phyloP scores from a whole-genome alignment of 257 asterid genomes.

The Euphrasia confusa region DNA sequence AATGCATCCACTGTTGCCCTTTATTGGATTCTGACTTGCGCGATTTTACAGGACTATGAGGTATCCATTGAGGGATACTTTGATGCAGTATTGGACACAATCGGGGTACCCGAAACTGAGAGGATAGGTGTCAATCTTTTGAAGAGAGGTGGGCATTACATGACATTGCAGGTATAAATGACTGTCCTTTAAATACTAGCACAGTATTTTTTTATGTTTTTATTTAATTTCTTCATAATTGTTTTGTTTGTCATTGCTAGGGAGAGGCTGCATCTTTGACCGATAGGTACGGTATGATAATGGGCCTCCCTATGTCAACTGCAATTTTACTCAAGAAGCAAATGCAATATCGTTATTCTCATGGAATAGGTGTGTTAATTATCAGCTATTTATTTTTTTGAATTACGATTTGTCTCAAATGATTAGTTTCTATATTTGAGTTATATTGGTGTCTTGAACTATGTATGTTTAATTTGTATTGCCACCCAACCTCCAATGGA shows the following conservation, averaged over 20 bases:
- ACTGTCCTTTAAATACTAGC: not conserved
- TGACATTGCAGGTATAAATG: conserved; percentile 80
- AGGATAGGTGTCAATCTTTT: conserved; percentile 62
- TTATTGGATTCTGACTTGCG: conserved; percentile 10
- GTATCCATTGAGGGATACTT: conserved; percentile 67
- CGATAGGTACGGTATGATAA: conserved; percentile 72
- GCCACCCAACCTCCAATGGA: too few relatives aligned
- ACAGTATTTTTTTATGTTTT: not conserved
- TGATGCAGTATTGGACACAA: conserved; percentile 92
- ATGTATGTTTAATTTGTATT: not conserved
- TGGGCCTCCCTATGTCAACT: conserved; percentile 76
- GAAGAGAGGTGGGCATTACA: conserved; percentile 93
- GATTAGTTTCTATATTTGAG: not conserved
- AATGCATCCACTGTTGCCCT: not conserved
- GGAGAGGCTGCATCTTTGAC: conserved; percentile 88
- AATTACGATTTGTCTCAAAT: not conserved
- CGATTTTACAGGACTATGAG: conserved; percentile 57
- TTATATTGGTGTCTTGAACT: not conserved
- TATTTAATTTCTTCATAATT: not conserved
- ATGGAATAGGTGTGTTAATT: conserved; percentile 60
- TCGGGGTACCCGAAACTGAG: conserved; percentile 86
- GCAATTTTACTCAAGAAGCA: conserved; percentile 66
- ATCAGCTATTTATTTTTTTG: not conserved
- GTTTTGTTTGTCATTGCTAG: conserved; percentile 37
- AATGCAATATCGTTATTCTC: conserved; percentile 69